A percentile compares a stretch with the other conserved stretches of the same genome.
Conservation (phyloP, 345 rosid species). For the Dipteronia sinensis region DNA sequence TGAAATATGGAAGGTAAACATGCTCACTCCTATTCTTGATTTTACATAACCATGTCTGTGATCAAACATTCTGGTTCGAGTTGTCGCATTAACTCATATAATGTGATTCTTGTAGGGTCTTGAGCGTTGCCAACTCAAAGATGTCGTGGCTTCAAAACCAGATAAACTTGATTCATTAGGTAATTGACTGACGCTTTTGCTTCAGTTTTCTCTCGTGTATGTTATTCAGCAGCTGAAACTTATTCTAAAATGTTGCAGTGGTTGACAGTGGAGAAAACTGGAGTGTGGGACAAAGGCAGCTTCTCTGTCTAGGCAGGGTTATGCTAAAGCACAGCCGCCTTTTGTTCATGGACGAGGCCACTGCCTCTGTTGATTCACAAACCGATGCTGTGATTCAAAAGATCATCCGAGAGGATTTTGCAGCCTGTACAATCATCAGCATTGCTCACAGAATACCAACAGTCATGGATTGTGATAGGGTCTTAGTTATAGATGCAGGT, state of each 20-base stretch:
- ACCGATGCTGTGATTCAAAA: constrained; percentile 85
- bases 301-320: constrained; percentile 86
- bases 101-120: constrained; percentile 55
- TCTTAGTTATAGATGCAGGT: constrained; percentile 89
- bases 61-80: not conserved
- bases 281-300: constrained; percentile 99
- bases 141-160: constrained; percentile 67
- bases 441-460: constrained; percentile 97
- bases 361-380: constrained; percentile 94
- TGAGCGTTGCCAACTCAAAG: constrained; percentile 89
- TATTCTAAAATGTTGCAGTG: constrained; percentile 42
- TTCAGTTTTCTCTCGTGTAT: not conserved
- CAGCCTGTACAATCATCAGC: constrained; percentile 80
- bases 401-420: constrained; percentile 90
- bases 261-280: constrained; percentile 94
- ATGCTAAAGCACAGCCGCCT: constrained; percentile 83
- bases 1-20: constrained; percentile 85
- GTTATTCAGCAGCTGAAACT: not conserved
- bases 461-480: constrained; percentile 94
- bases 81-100: not conserved
- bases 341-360: constrained; percentile 92
- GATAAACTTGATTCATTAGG: constrained; percentile 84
- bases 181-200: constrained; percentile 10
- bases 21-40: not conserved
- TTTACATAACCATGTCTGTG: not conserved